Percentiles rank a stretch among this genome's conserved stretches.
These are phyloP conservation scores for Cruciata laevipes DNA, from an alignment of 257 asterid genomes.

Conservation along the genomic window DNA sequence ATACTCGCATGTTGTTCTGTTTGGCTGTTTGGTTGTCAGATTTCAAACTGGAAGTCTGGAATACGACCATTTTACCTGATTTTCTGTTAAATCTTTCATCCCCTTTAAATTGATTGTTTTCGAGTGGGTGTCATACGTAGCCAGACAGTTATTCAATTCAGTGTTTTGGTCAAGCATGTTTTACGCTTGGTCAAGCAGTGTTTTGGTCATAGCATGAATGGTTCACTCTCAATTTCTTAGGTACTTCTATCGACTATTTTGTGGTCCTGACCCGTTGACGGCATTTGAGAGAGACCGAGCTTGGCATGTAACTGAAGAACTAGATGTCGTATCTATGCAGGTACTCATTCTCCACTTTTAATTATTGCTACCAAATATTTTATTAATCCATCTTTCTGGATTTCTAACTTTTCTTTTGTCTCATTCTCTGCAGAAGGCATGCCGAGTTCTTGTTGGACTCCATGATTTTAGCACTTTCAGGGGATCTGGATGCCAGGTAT, in stretches of 20 bases:
- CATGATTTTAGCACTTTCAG: constrained; percentile 97
- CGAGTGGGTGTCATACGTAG: not conserved
- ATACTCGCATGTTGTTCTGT: not conserved
- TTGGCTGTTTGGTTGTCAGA: not conserved
- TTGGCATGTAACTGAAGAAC: constrained; percentile 86
- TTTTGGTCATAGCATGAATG: constrained; percentile 1
- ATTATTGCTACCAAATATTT: not conserved
- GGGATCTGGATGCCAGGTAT: constrained; percentile 88
- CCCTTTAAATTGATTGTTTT: not conserved
- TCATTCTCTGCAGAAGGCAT: constrained; percentile 62
- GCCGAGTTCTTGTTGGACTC: constrained; percentile 65
- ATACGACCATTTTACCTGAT: not conserved
- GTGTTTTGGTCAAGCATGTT: not conserved
- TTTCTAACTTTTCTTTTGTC: constrained; percentile 9
- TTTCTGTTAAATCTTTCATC: not conserved
- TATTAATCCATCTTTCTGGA: not conserved
- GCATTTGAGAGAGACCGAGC: constrained; percentile 74
- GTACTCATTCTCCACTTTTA: constrained; percentile 21
- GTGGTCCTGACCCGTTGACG: constrained; percentile 63
- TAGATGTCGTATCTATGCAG: constrained; percentile 72
- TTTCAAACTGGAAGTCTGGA: not conserved
- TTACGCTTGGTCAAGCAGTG: no score
- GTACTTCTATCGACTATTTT: constrained; percentile 69
- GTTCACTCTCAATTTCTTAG: constrained; percentile 29
- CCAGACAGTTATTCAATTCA: not conserved